A percentile compares a stretch with the other conserved stretches of the same genome.
These are phyloP conservation scores for Chiua sp. DNA, from an alignment of 1,284 basidiomycete genomes.

Conservation along the genomic window DNA sequence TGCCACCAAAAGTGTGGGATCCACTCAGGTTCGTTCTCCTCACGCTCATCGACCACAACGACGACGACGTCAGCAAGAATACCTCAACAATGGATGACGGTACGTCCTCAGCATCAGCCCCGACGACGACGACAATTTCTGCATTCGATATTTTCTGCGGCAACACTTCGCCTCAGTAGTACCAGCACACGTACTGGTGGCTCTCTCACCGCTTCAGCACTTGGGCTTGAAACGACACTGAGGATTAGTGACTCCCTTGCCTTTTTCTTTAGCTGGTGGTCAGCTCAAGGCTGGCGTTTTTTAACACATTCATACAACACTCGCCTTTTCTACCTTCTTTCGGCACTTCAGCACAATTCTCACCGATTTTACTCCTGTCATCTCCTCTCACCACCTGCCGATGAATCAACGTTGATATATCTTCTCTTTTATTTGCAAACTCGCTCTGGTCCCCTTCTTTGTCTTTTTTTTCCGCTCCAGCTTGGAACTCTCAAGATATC, in stretches of 20 bases:
- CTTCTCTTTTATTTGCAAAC: slow-evolving; percentile 26
- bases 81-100: slow-evolving; percentile 76
- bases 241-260: slow-evolving; percentile 22
- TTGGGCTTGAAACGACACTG: slow-evolving; percentile 30
- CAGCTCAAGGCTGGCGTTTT: slow-evolving; percentile 38
- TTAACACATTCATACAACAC: slow-evolving; percentile 11
- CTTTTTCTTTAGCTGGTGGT: slow-evolving; percentile 26
- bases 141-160: slow-evolving; percentile 43
- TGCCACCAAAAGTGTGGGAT: slow-evolving; percentile 3
- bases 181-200: slow-evolving; percentile 34
- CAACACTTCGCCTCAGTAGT: slow-evolving; percentile 45
- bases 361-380: slow-evolving; percentile 13
- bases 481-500: slow-evolving; percentile 82
- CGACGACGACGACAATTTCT: slow-evolving; percentile 45
- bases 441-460: slow-evolving; percentile 16
- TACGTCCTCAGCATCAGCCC: slow-evolving; percentile 78
- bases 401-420: slow-evolving; percentile 40
- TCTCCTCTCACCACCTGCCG: slow-evolving; percentile 35
- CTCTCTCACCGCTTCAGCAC: slow-evolving; percentile 36
- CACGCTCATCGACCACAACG: slow-evolving; percentile 21
- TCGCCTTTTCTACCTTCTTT: slow-evolving; percentile 15
- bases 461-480: slow-evolving; percentile 43
- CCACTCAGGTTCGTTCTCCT: not conserved
- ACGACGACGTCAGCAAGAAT: slow-evolving; percentile 25
- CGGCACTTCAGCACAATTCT: not conserved